Evolutionary conservation across 495 filamentous ascomycete species (phyloP).

Genomic region (Friedmanniomyces simplex): DNA sequence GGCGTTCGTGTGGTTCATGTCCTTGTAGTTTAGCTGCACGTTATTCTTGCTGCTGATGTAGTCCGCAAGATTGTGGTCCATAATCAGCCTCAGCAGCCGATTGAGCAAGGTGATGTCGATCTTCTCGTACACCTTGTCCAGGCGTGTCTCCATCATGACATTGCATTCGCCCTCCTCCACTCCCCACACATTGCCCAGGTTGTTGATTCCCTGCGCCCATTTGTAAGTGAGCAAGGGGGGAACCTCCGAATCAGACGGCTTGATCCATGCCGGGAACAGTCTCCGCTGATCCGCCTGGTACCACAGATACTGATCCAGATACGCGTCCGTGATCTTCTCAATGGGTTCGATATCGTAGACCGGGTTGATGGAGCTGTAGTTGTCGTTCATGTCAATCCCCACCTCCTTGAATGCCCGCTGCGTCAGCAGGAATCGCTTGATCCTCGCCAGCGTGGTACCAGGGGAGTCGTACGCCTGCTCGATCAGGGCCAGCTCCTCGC

Average conservation of each 20-base stretch:
- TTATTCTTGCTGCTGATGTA: slow-evolving; percentile 99
- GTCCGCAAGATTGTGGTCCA: slow-evolving; percentile 99
- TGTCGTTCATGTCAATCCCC: slow-evolving; percentile 99
- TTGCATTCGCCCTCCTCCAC: slow-evolving; percentile 93
- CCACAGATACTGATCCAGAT: slow-evolving; percentile 98
- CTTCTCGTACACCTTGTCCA: slow-evolving; percentile 99
- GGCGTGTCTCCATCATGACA: slow-evolving; percentile 96
- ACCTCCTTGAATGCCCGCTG: slow-evolving; percentile 99
- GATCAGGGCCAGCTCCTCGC: slow-evolving; percentile 93
- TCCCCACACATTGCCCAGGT: slow-evolving; percentile 95
- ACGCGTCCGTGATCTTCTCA: slow-evolving; percentile 99
- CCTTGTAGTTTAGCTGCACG: slow-evolving; percentile 97
- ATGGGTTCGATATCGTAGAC: slow-evolving; percentile 99
- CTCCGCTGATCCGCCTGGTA: slow-evolving; percentile 98
- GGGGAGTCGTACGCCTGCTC: slow-evolving; percentile 99
- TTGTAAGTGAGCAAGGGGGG: slow-evolving; percentile 96
- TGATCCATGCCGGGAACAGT: slow-evolving; percentile 98
- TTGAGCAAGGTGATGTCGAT: slow-evolving; percentile 96
- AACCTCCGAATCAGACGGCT: slow-evolving; percentile 97
- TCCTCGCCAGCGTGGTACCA: slow-evolving; percentile 87
- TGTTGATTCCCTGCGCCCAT: slow-evolving; percentile 99
- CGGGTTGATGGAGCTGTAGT: slow-evolving; percentile 97
- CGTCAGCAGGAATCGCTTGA: slow-evolving; percentile 95
- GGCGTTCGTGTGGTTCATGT: slow-evolving; percentile 99
- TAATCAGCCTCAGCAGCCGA: slow-evolving; percentile 83